These are phyloP conservation scores for Phanerodontia chrysosporium DNA, from an alignment of 768 basidiomycete genomes.

Conservation along the genomic window DNA sequence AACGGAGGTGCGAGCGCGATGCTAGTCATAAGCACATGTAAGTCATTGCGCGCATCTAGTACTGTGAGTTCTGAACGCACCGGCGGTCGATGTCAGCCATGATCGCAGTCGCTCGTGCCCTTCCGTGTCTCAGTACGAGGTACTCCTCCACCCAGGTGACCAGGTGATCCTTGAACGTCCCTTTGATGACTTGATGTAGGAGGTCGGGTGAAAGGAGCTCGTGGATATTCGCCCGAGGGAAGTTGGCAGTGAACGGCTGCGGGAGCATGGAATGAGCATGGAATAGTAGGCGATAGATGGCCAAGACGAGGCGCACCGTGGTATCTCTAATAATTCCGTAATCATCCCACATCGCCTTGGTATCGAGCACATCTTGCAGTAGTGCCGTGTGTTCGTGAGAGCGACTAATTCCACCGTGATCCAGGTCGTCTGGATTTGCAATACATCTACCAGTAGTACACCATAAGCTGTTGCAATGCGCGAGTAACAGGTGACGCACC, in stretches of 20 bases:
- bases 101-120: constrained; percentile 8
- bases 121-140: constrained; percentile 12
- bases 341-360: constrained; percentile 9
- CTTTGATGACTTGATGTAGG: too few species aligned
- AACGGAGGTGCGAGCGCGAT: constrained; percentile 18
- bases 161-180: constrained; percentile 35
- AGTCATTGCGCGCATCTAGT: not conserved
- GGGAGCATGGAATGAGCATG: not conserved
- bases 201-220: constrained; percentile 26
- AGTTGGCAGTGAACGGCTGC: constrained; percentile 34
- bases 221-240: constrained; percentile 30
- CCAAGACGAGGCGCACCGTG: not conserved
- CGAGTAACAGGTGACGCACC: too few species aligned
- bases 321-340: constrained; percentile 15
- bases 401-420: not conserved
- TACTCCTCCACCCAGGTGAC: constrained; percentile 30
- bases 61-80: constrained; percentile 13
- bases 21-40: constrained; percentile 3
- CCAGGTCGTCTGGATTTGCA: not conserved
- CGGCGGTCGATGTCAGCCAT: constrained; percentile 29
- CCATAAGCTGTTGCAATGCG: too few species aligned
- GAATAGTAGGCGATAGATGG: not conserved
- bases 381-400: constrained; percentile 8
- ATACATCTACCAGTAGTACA: constrained; percentile 10
- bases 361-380: constrained; percentile 3